Evolutionary conservation across 345 rosid genomes (phyloP).

Genomic region (Corchorus olitorius): DNA sequence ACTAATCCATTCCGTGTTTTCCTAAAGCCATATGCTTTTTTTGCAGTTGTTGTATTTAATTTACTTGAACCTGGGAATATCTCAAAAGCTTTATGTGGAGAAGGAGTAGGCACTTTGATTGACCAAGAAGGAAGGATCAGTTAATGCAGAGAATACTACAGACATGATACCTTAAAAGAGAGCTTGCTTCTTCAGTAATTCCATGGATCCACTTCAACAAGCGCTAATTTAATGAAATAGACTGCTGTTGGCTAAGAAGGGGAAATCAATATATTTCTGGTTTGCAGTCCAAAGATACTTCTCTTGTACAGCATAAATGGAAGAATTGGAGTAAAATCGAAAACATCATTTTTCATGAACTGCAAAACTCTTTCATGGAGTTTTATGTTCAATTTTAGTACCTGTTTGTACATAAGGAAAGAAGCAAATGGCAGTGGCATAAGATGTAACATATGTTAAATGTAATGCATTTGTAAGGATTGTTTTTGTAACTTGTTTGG

Average conservation of each 20-base stretch:
- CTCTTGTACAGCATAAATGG: not conserved
- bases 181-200: not conserved
- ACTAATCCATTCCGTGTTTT: not conserved
- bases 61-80: constrained; percentile 49
- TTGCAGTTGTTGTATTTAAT: constrained; percentile 45
- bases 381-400: too few species aligned
- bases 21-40: constrained; percentile 11
- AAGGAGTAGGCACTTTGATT: constrained; percentile 51
- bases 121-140: constrained; percentile 28
- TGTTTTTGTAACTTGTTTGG: not conserved
- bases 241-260: not conserved
- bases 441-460: not conserved
- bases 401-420: not conserved
- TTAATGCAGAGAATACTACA: constrained; percentile 1
- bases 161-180: not conserved
- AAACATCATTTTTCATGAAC: too few species aligned
- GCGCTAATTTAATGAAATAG: not conserved
- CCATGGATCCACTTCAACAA: not conserved
- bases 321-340: not conserved
- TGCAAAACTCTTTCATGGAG: too few species aligned
- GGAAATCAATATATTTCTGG: not conserved
- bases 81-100: constrained; percentile 49
- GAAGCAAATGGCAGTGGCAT: not conserved
- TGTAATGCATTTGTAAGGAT: not conserved
- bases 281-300: not conserved